Evolutionary conservation across 1,139 yeast genomes (phyloP), one percentile per base, ranked within the genome.

Genomic region (Taphrina deformans): DNA sequence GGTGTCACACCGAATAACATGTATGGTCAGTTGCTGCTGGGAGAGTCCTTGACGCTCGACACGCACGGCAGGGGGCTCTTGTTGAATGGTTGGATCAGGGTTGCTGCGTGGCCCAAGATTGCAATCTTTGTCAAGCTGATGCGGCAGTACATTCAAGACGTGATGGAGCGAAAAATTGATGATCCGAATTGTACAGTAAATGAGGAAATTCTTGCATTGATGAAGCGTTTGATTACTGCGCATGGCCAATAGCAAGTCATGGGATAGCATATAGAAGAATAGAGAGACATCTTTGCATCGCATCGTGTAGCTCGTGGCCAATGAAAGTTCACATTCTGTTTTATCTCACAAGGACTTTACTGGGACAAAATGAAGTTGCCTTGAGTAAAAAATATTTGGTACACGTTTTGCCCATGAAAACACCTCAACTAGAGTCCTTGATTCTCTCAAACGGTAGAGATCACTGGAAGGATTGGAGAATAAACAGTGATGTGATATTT

Each of bases 81-180:
- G 7, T 71, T 91, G 66, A 96, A 88, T 72, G 80, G 82, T 59
- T 88, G 97, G 97, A 76, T 88, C 35, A 91, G 96, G 7, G 79
- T 93, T 40, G 79, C 89, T 69, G 89, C 96, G 1, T 91, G 98
- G 97, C 89, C 96, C 69, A 88, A 95, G 71, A 90, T 92, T 72
- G 98, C 95, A 0, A 96, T 93, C 3, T 78, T 92, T 62, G 82
- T 91, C 45, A 88, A 88, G 68, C 83, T 87, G 66, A 76, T 93
- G 62, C 79, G 96, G 1, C 56, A 67, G 33, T 53, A 53, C 35
- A 53, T 53, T 2, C 48, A 35, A 48, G 58, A 53, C 14, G 27
- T 53, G 35, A 53, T 53, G 58, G 58, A 53, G 9, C 45, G 46
- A 6, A 53, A 53, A 24, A 53, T 53, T 23, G 58, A 53, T 38